Evolutionary conservation across 1,139 yeast species (phyloP).

Genomic region (Debaryomycetaceae sp.): DNA sequence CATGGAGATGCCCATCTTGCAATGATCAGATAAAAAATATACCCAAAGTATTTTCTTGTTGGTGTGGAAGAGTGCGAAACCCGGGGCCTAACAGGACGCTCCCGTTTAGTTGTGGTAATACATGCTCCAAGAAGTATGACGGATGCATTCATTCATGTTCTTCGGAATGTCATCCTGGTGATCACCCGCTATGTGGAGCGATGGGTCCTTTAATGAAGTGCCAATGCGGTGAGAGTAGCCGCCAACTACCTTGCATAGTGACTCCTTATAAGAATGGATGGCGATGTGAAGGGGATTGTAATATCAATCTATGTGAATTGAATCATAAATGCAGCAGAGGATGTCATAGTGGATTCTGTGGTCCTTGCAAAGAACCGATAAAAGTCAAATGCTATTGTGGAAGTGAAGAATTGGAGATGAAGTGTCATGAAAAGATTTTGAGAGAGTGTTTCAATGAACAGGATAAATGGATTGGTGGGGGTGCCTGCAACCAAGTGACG

Average conservation of each 20-base stretch:
- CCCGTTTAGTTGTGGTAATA: conserved; percentile 90
- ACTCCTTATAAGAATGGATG: conserved; percentile 70
- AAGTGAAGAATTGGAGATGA: conserved; percentile 35
- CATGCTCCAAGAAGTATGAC: conserved; percentile 56
- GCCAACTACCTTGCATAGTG: conserved; percentile 68
- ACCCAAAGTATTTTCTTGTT: conserved; percentile 70
- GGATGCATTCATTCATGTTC: conserved; percentile 77
- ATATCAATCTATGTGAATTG: conserved; percentile 57
- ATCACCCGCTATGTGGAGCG: conserved; percentile 80
- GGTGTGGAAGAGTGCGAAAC: conserved; percentile 81
- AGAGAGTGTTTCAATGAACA: conserved; percentile 20
- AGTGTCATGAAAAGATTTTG: conserved; percentile 48
- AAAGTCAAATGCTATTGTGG: conserved; percentile 75
- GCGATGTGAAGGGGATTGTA: conserved; percentile 64
- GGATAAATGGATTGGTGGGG: conserved; percentile 59
- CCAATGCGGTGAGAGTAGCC: conserved; percentile 65
- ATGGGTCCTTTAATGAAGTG: conserved; percentile 69
- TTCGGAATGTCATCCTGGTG: conserved; percentile 83
- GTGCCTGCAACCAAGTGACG: conserved; percentile 53
- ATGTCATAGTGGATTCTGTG: conserved; percentile 76
- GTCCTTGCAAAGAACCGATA: conserved; percentile 48
- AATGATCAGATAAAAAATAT: conserved; percentile 50
- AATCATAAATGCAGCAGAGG: conserved; percentile 55
- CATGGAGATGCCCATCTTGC: conserved; percentile 92
- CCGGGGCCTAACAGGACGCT: conserved; percentile 59